Evolutionary conservation across 139 green algal species (phyloP), one percentile per base, ranked within the genome.

Genomic region (Astrephomene gubernaculifera): DNA sequence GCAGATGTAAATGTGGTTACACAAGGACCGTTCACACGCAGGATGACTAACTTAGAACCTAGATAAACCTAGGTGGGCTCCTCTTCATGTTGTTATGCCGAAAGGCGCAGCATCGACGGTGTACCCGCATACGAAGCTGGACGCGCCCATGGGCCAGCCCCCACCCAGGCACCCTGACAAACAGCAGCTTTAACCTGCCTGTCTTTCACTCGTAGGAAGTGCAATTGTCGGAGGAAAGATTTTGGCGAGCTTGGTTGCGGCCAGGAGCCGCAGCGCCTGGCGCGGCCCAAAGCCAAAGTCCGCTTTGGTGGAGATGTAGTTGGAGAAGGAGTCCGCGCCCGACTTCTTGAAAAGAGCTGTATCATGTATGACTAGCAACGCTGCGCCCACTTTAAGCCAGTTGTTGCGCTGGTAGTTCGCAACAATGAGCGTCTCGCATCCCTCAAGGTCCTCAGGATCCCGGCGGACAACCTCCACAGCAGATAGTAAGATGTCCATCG

Each of bases 371-470:
- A 78, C 49, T 14, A 86, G 36, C 36, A 86, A 35, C 1, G 79
- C 78, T 67, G 78, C 78, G 14, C 79, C 79, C 14, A 86, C 65
- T 31, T 86, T 86, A 1, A 86, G 65, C 65, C 64, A 86, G 35
- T 86, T 86, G 45, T 86, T 86, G 24, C 65, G 64, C 79, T 79
- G 79, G 27, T 78, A 79, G 36, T 78, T 86, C 0, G 65, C 65
- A 6, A 86, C 65, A 35, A 86, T 86, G 8, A 86, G 79, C 45
- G 65, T 70, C 49, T 86, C 79, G 35, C 79, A 86, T 57, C 79
- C 79, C 36, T 79, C 65, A 1, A 86, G 49, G 79, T 86, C 79
- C 44, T 86, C 79, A 24, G 79, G 79, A 44, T 86, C 79, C 14
- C 65, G 39, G 25, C 65, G 45, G 1, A 86, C 79, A 25, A 79